Conservation (phyloP, 1,284 basidiomycete species). For the Ganoderma sinense region DNA sequence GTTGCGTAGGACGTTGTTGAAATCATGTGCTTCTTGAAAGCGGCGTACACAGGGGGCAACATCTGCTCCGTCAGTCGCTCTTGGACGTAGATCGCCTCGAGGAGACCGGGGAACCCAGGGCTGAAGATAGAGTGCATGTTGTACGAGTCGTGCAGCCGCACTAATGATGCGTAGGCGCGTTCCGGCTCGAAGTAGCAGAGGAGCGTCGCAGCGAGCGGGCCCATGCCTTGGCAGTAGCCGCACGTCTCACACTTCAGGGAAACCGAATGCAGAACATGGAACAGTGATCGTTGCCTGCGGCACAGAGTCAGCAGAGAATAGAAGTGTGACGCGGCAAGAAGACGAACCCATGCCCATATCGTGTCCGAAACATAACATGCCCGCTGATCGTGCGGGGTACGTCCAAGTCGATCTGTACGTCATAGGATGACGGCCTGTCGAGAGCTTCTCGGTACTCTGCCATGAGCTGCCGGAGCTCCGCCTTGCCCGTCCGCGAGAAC, state of each 20-base stretch:
- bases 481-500: slow-evolving; percentile 53
- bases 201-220: slow-evolving; percentile 94
- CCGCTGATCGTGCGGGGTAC: slow-evolving; percentile 97
- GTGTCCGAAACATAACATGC: slow-evolving; percentile 93
- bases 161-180: slow-evolving; percentile 85
- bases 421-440: slow-evolving; percentile 86
- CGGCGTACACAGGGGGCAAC: slow-evolving; percentile 89
- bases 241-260: slow-evolving; percentile 87
- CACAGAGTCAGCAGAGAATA: not conserved
- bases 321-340: not conserved
- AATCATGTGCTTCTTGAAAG: slow-evolving; percentile 89
- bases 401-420: slow-evolving; percentile 98
- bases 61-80: slow-evolving; percentile 85
- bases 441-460: slow-evolving; percentile 70
- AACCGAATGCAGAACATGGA: slow-evolving; percentile 94
- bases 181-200: slow-evolving; percentile 94
- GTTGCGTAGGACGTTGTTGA: slow-evolving; percentile 95
- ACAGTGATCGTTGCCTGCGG: slow-evolving; percentile 87
- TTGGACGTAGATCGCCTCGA: slow-evolving; percentile 95
- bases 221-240: slow-evolving; percentile 99
- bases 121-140: slow-evolving; percentile 89
- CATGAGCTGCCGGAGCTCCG: slow-evolving; percentile 51
- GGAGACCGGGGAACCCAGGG: slow-evolving; percentile 95
- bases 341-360: slow-evolving; percentile 91
- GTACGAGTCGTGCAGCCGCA: slow-evolving; percentile 89